Evolutionary conservation across 495 filamentous ascomycete genomes (phyloP).

Genomic region (Articulospora tetracladia): DNA sequence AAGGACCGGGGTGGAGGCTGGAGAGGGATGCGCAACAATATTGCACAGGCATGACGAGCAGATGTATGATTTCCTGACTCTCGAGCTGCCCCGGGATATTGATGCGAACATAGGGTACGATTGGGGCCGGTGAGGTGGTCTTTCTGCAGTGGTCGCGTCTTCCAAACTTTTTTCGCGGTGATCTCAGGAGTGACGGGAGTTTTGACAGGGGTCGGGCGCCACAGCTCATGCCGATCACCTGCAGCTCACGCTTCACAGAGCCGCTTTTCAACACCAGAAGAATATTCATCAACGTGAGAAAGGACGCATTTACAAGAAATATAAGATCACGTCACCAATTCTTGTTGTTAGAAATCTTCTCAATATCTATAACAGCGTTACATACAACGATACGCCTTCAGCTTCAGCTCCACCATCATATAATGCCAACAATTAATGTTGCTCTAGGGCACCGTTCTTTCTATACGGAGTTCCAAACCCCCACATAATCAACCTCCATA

Average conservation of each 20-base stretch:
- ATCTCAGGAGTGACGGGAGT: background rate
- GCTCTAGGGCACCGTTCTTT: too few relatives aligned
- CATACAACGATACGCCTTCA: too few relatives aligned
- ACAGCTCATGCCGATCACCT: background rate
- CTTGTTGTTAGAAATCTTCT: too few relatives aligned
- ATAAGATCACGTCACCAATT: too few relatives aligned
- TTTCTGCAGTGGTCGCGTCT: background rate
- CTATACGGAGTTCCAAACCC: conserved; percentile 17
- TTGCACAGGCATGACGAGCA: conserved; percentile 21
- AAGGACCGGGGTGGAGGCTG: background rate
- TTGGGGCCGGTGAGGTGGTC: background rate
- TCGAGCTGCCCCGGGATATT: conserved; percentile 15
- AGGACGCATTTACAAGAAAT: too few relatives aligned
- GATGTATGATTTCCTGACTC: conserved; percentile 9
- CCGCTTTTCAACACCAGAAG: too few relatives aligned
- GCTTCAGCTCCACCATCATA: too few relatives aligned
- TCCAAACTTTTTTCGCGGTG: background rate
- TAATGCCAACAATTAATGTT: too few relatives aligned
- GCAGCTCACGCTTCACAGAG: too few relatives aligned
- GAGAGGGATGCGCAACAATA: background rate
- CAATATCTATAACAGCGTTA: too few relatives aligned
- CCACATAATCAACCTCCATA: conserved; percentile 24
- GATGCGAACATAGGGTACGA: conserved; percentile 14
- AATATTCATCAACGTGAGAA: too few relatives aligned
- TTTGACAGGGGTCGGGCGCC: background rate